These are phyloP conservation scores for Chrysoporthe cubensis DNA, from an alignment of 2,329 filamentous ascomycete genomes.

Conservation along the genomic window DNA sequence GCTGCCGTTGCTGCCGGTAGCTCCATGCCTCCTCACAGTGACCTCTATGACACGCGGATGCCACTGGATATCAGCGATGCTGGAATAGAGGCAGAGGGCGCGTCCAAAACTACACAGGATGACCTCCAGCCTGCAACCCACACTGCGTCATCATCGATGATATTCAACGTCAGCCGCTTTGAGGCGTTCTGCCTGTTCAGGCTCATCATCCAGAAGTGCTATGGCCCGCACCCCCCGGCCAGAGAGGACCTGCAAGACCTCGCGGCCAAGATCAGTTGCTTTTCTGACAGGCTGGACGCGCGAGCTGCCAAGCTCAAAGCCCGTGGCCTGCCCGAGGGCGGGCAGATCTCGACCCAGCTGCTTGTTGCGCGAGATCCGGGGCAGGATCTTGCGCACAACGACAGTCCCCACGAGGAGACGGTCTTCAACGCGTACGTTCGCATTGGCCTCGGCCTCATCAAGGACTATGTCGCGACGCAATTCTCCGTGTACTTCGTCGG, in stretches of 20 bases:
- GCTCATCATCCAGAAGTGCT: neutral
- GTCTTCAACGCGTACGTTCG: slow-evolving; percentile 3
- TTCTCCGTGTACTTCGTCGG: neutral
- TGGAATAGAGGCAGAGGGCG: neutral
- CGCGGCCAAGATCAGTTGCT: neutral
- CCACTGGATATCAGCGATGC: neutral
- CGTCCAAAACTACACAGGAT: no score
- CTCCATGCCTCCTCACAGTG: neutral
- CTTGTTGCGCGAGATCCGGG: neutral
- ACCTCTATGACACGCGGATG: neutral
- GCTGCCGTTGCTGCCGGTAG: neutral
- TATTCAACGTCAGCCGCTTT: neutral
- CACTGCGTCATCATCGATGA: neutral
- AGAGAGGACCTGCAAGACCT: neutral
- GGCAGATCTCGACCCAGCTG: slow-evolving; percentile 1
- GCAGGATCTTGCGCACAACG: neutral
- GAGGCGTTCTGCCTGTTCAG: neutral
- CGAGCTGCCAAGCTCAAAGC: neutral
- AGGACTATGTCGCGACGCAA: neutral
- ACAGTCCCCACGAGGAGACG: neutral
- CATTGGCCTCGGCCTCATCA: neutral
- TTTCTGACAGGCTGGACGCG: neutral
- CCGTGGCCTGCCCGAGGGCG: slow-evolving; percentile 1
- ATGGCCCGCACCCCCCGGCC: neutral
- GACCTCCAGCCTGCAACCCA: neutral